Evolutionary conservation across 116 monocot genomes (phyloP), one percentile per base, ranked within the genome.

Genomic region (Cymodocea nodosa): DNA sequence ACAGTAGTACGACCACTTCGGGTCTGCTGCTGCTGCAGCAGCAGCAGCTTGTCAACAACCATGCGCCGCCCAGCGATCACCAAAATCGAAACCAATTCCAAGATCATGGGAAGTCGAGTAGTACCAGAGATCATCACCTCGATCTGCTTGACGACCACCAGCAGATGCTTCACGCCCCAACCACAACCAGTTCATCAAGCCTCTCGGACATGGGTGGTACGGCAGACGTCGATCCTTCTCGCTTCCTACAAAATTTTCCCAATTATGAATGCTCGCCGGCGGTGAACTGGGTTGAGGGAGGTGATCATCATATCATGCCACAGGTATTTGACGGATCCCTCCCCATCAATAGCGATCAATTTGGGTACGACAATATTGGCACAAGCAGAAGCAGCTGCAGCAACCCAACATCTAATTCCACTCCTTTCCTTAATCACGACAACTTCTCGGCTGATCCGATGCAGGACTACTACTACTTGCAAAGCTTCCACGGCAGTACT

Each of bases 371-470:
- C 15, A 10, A n/a, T 50, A 65, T 18, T 16, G n/a, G n/a, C n/a
- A 48, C 5, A 0, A 52, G 52, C 12, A 19, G 56, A 51, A 56
- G 55, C 37, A 11, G 18, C 22, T 37, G 56, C 36, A 55, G 30
- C 5, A 72, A 56, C 56, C 48, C 48, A 30, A 66, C 60, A 25
- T 35, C 56, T 8, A 73, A 63, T 35, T 74, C 78, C 1, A 70
- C 65, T 8, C 70, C 69, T 48, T 69, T 65, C 2, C 15, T 66
- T 23, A 55, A 73, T 10, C 25, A 68, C 5, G 73, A 78, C 22
- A 64, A 64, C 23, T 7, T 35, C 7, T 6, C 51, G 17, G 6
- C 25, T 2, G 67, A 68, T 23, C 62, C 68, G 11, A 50, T 59
- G 30, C 62, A 49, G 23, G 76, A n/a, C n/a, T n/a, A n/a, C n/a